Evolutionary conservation across 768 basidiomycete species (phyloP).

Genomic region (Leucocoprinus leucothites): DNA sequence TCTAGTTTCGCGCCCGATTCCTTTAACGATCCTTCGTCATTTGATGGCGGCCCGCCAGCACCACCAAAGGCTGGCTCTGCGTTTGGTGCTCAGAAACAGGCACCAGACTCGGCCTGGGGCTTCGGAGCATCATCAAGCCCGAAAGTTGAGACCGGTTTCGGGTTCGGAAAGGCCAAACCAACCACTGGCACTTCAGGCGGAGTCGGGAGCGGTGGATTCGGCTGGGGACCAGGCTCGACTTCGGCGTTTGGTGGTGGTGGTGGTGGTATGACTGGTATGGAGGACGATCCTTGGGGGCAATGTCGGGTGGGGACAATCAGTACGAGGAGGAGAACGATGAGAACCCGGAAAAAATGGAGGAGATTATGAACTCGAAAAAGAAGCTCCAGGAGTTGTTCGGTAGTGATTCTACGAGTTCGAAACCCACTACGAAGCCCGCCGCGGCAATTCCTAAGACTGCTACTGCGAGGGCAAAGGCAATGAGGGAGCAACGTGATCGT

Average conservation of each 20-base stretch:
- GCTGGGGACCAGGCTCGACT: background rate
- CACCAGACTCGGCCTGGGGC: slow-evolving; percentile 2
- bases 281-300: too few species aligned
- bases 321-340: slow-evolving; percentile 2
- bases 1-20: background rate
- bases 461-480: background rate
- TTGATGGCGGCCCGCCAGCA: background rate
- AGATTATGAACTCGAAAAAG: background rate
- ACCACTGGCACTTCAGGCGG: slow-evolving; percentile 2
- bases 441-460: background rate
- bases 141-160: background rate
- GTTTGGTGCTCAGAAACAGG: background rate
- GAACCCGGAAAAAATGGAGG: background rate
- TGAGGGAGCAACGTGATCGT: slow-evolving; percentile 2
- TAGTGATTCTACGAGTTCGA: background rate
- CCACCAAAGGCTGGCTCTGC: background rate
- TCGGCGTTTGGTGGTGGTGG: background rate
- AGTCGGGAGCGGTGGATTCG: slow-evolving; percentile 3
- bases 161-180: slow-evolving; percentile 6
- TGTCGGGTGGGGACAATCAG: background rate
- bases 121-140: background rate
- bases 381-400: slow-evolving; percentile 6
- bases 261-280: too few species aligned
- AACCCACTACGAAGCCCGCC: background rate
- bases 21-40: background rate